Conservation (phyloP, 176 grass and related monocot genomes). For the Olyra latifolia region DNA sequence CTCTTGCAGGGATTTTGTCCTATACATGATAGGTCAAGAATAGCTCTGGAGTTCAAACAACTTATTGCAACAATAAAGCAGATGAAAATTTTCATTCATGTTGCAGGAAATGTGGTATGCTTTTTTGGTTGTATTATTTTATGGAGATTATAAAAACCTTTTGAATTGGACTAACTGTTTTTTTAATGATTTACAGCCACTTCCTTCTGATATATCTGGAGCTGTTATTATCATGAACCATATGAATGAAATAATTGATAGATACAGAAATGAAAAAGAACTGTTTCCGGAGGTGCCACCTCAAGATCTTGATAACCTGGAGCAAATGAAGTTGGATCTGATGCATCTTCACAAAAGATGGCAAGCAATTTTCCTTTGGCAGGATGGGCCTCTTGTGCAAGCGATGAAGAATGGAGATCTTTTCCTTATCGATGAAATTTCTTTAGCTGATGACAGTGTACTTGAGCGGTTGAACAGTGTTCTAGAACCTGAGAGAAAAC, state of each 20-base stretch:
- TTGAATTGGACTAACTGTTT: constrained; percentile 13
- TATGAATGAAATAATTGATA: constrained; percentile 58
- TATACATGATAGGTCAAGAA: constrained; percentile 87
- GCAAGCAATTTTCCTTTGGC: constrained; percentile 89
- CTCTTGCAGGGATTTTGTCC: constrained; percentile 84
- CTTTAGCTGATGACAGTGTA: constrained; percentile 94
- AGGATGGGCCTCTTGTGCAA: constrained; percentile 93
- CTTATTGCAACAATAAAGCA: constrained; percentile 53
- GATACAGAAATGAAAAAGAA: constrained; percentile 44
- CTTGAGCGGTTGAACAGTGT: constrained; percentile 98
- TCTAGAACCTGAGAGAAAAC: constrained; percentile 93
- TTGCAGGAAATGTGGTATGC: constrained; percentile 60
- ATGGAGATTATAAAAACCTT: neutral
- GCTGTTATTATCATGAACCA: constrained; percentile 48
- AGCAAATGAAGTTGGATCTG: constrained; percentile 70
- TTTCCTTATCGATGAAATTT: constrained; percentile 95
- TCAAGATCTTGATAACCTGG: constrained; percentile 59
- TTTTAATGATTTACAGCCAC: constrained; percentile 44
- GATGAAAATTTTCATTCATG: constrained; percentile 56
- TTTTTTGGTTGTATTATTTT: constrained; percentile 18
- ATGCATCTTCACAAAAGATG: constrained; percentile 73
- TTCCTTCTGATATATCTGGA: constrained; percentile 74
- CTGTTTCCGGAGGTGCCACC: constrained; percentile 41
- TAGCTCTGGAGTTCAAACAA: constrained; percentile 67
- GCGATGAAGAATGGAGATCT: constrained; percentile 93